Evolutionary conservation across 495 filamentous ascomycete genomes (phyloP), one percentile per base, ranked within the genome.

Genomic region (Penicillium angulare): DNA sequence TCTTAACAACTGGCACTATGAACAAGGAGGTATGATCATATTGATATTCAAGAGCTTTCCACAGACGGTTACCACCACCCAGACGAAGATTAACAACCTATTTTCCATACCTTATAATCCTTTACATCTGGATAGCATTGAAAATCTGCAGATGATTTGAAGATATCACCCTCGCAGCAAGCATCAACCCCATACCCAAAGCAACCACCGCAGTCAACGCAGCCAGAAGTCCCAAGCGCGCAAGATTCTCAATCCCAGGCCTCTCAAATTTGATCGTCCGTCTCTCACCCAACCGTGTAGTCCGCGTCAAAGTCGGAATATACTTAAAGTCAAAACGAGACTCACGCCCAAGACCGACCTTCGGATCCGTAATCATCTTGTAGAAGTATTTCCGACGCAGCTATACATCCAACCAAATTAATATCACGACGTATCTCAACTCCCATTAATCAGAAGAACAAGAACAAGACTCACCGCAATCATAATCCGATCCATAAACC

Each of bases 271-370:
- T 61, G 27, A 52, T 59, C 10, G 34, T 49, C 16, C 56, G 57
- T 29, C 69, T 63, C 12, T 68, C 53, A 6, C 69, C 69, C 12
- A 69, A 43, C 7, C 54, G 59, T 1, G 69, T 72, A 0, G 57
- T 70, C 16, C 63, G 65, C 15, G 53, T 61, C 18, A 59, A 56
- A 16, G 79, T 74, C 1, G 86, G 86, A 6, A 87, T 66, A 60
- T 85, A 87, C 60, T 86, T 82, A 64, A 88, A 85, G 16, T 82
- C 78, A 51, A 86, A 86, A 32, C 64, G 58, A 1, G 75, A 77
- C 59, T 81, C 79, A 18, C 72, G 61, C n/a, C 80, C 73, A 1
- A 88, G 74, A 1, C 78, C 83, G 12, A 70, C 73, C 46, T 81
- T 78, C 32, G 75, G 70, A 36, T 84, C 72, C 5, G 82, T 75